phyloP scores from a whole-genome alignment of 2,329 filamentous ascomycete genomes.

The Fusarium sterilihyphosum region DNA sequence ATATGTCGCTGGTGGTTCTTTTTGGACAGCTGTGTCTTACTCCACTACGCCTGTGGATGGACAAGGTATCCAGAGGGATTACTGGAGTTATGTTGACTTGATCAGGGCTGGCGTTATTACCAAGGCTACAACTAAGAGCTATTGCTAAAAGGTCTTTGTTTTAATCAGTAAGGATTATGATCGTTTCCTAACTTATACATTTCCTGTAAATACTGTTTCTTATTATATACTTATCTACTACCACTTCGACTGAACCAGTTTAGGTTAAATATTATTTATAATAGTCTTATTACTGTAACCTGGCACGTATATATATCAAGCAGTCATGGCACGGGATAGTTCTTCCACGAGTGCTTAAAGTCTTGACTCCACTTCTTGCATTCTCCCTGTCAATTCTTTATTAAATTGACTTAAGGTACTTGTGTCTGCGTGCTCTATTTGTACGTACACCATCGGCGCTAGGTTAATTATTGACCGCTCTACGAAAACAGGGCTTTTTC shows the following conservation, averaged over 20 bases:
- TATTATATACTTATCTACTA: accelerated
- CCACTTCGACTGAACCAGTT: accelerated
- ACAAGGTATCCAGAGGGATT: neutral
- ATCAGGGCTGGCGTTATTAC: neutral
- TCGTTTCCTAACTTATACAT: accelerated
- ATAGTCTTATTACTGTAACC: neutral
- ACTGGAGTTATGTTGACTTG: neutral
- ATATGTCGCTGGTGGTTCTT: neutral
- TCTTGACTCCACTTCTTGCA: neutral
- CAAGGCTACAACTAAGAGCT: neutral
- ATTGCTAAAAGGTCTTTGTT: neutral
- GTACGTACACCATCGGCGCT: accelerated
- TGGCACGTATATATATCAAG: accelerated
- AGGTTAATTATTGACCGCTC: accelerated
- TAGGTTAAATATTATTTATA: accelerated
- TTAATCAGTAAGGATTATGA: accelerated
- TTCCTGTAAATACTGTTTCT: too few relatives aligned
- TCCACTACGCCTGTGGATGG: neutral
- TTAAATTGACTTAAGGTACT: accelerated
- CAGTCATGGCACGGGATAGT: accelerated
- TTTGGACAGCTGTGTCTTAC: neutral
- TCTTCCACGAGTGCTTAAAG: too few relatives aligned
- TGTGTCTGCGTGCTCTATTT: neutral
- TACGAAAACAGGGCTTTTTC: neutral
- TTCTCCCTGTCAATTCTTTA: accelerated